A percentile compares a stretch with the other conserved stretches of the same genome.
These are phyloP conservation scores for Magnusiomyces magnusii DNA, from an alignment of 1,139 yeast genomes.

Conservation along the genomic window DNA sequence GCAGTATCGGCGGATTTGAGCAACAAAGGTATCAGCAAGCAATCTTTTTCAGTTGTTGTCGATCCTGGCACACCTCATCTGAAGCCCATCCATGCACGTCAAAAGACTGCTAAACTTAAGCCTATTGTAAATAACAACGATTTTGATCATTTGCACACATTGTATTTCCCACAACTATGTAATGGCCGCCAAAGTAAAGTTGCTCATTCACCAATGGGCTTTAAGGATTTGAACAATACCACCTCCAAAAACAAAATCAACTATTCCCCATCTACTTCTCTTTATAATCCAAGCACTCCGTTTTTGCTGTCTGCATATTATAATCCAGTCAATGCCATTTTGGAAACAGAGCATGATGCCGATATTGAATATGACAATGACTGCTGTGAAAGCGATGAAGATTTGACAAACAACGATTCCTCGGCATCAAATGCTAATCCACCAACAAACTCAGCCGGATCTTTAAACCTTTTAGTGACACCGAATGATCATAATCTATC, in stretches of 20 bases:
- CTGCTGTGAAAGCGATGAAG: background rate
- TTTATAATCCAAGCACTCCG: no score
- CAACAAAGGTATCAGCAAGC: background rate
- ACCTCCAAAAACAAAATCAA: no score
- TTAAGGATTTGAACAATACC: background rate
- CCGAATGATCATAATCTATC: background rate
- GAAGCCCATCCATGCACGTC: constrained; percentile 50
- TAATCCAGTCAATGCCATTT: background rate
- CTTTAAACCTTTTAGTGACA: background rate
- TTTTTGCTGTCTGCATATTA: background rate
- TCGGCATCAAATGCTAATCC: background rate
- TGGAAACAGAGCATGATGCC: constrained; percentile 1
- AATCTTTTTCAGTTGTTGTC: background rate
- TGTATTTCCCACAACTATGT: background rate
- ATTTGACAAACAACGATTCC: background rate
- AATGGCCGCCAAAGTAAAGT: background rate
- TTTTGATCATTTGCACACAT: background rate
- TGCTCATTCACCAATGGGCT: background rate
- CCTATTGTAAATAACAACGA: background rate
- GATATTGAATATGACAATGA: background rate
- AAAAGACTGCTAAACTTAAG: background rate
- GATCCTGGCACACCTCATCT: constrained; percentile 55
- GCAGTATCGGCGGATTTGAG: background rate
- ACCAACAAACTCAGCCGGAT: background rate
- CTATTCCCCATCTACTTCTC: no score